These are phyloP conservation scores for Rubia yunnanensis DNA, from an alignment of 257 asterid species.

Conservation along the genomic window DNA sequence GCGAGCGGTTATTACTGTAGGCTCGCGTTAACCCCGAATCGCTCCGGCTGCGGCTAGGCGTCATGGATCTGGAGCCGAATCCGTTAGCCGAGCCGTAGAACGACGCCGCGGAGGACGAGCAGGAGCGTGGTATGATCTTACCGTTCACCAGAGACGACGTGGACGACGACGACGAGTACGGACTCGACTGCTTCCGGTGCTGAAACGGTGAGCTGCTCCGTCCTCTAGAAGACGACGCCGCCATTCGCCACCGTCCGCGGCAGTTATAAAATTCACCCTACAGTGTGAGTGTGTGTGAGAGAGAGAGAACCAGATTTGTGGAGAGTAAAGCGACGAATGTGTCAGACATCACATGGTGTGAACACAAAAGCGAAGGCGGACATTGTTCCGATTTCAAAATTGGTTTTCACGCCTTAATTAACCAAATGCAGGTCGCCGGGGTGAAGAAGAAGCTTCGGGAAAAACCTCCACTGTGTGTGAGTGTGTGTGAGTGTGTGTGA, in stretches of 20 bases:
- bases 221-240: conserved; percentile 88
- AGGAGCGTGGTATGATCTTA: conserved; percentile 50
- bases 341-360: conserved; percentile 89
- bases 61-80: conserved; percentile 66
- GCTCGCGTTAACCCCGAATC: conserved; percentile 33
- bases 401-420: conserved; percentile 27
- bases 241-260: conserved; percentile 36
- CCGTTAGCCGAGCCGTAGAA: conserved; percentile 40
- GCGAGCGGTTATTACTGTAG: conserved; percentile 33
- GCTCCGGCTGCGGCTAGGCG: conserved; percentile 34
- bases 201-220: conserved; percentile 77
- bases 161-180: conserved; percentile 80
- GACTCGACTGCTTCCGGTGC: conserved; percentile 55
- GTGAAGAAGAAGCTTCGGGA: conserved; percentile 27
- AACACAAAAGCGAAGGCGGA: conserved; percentile 33
- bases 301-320: not conserved
- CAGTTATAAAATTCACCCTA: not conserved
- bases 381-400: conserved; percentile 24
- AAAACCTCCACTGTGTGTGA: not conserved
- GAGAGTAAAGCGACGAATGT: conserved; percentile 25
- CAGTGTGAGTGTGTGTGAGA: not conserved
- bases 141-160: conserved; percentile 75
- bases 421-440: conserved; percentile 27
- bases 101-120: conserved; percentile 60
- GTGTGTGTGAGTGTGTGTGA: no score